Evolutionary conservation across 164 flowering plant species (phyloP), one percentile per base, ranked within the genome.

Genomic region (Umbellularia californica): DNA sequence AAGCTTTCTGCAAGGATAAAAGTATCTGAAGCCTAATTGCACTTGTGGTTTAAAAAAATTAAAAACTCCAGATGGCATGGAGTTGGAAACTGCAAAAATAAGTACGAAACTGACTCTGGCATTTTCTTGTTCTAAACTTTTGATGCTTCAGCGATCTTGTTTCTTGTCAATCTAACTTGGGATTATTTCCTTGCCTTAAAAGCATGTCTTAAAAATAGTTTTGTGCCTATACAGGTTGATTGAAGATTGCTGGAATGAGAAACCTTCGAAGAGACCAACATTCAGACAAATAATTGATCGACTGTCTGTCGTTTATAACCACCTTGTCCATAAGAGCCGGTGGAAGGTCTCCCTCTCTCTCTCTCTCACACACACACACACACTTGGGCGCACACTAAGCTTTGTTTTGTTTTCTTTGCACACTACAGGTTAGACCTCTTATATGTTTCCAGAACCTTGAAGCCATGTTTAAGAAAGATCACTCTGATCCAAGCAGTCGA

Each of bases 231-330:
- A 30, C 87, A 95, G 99, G 84, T 85, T 95, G 82, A 93, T 95
- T 58, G 94, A 91, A 75, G 90, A 85, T 64, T 95, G 99, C 82
- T 95, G 99, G 99, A 82, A 79, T 76, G 93, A 92, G 75, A 84
- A 87, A 5, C 97, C 98, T 68, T 74, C 84, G 0, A 83, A 85
- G 69, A 83, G 99, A 78, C 99, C 98, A 68, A 88, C 97, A 71
- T 96, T 96, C 82, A 85, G 85, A 83, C 81, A 87, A 79, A 90
- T 95, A 64, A 87, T 95, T 77, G 76, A 70, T 23, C 82, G 82
- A 77, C 90, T 95, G 58, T 92, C 90, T 58, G 71, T 74, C 65
- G 90, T 92, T 19, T 25, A 83, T 72, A 77, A 82, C 77, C 74
- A 52, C 27, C 47, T 86, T 33, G 66, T 70, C 71, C 91, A 82